A percentile compares a stretch with the other conserved stretches of the same genome.
Conservation (phyloP, 768 basidiomycete species). For the Crepidotus variabilis region DNA sequence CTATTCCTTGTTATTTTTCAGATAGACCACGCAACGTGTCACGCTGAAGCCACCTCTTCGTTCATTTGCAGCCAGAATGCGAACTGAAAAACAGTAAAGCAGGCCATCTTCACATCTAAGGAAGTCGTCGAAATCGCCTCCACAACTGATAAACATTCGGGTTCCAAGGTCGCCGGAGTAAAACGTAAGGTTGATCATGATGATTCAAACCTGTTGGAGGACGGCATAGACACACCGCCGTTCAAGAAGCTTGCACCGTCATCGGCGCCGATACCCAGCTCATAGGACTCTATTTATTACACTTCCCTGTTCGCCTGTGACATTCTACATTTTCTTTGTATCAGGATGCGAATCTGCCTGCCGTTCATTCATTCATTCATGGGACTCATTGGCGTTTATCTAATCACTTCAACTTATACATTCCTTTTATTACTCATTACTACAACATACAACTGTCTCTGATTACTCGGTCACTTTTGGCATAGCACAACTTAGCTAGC, state of each 20-base stretch:
- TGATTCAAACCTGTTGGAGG: constrained; percentile 34
- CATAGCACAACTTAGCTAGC: too few species aligned
- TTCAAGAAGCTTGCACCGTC: constrained; percentile 63
- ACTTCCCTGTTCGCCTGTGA: not conserved
- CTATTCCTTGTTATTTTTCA: constrained; percentile 25
- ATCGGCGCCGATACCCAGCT: constrained; percentile 15
- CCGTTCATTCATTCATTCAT: not conserved
- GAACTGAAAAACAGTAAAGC: constrained; percentile 51
- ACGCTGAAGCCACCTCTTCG: constrained; percentile 71
- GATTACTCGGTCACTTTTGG: too few species aligned
- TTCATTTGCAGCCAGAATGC: constrained; percentile 64
- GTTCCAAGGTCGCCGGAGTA: constrained; percentile 48
- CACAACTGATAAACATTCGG: constrained; percentile 43
- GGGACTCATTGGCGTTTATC: constrained; percentile 9
- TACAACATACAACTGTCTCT: constrained; percentile 1
- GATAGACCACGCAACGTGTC: constrained; percentile 95
- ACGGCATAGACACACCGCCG: constrained; percentile 54
- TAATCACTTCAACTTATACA: not conserved
- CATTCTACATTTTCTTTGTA: not conserved
- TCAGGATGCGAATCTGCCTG: not conserved
- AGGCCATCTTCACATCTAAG: constrained; percentile 41
- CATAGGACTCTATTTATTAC: constrained; percentile 5
- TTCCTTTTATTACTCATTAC: not conserved
- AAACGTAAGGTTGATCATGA: constrained; percentile 74
- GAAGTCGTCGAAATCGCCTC: constrained; percentile 35